phyloP scores from a whole-genome alignment of 805 yeast species.

The Zygotorulaspora florentina region DNA sequence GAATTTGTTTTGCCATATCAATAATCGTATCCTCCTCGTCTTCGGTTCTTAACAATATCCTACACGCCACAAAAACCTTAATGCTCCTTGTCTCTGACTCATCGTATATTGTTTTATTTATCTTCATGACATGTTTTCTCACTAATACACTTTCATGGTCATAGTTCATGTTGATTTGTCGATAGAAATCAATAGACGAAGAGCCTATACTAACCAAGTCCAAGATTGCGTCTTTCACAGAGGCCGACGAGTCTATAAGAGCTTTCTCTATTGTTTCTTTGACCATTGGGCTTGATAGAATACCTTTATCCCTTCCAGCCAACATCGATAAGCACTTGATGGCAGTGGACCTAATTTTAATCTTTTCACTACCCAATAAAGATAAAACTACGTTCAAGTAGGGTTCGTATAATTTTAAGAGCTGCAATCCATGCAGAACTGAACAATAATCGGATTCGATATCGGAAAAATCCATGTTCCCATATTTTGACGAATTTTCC shows the following conservation, averaged over 20 bases:
- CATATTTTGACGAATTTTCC: neutral
- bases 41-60: slow-evolving; percentile 50
- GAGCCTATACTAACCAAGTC: slow-evolving; percentile 51
- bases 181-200: slow-evolving; percentile 42
- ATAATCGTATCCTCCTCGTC: slow-evolving; percentile 64
- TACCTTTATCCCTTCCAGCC: slow-evolving; percentile 47
- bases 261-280: slow-evolving; percentile 48
- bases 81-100: slow-evolving; percentile 31
- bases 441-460: slow-evolving; percentile 19
- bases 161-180: slow-evolving; percentile 41
- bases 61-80: slow-evolving; percentile 45
- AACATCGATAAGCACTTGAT: slow-evolving; percentile 57
- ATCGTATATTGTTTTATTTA: slow-evolving; percentile 47
- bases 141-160: slow-evolving; percentile 62
- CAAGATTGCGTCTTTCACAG: slow-evolving; percentile 71
- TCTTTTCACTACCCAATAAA: slow-evolving; percentile 46
- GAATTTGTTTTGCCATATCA: slow-evolving; percentile 38
- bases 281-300: slow-evolving; percentile 49
- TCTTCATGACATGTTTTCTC: slow-evolving; percentile 54
- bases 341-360: slow-evolving; percentile 58
- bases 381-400: slow-evolving; percentile 49
- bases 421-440: slow-evolving; percentile 22
- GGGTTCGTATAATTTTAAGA: slow-evolving; percentile 44
- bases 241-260: slow-evolving; percentile 58
- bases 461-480: neutral